Evolutionary conservation across 2,329 filamentous ascomycete genomes (phyloP), one percentile per base, ranked within the genome.

Genomic region (Trichophyton equinum): DNA sequence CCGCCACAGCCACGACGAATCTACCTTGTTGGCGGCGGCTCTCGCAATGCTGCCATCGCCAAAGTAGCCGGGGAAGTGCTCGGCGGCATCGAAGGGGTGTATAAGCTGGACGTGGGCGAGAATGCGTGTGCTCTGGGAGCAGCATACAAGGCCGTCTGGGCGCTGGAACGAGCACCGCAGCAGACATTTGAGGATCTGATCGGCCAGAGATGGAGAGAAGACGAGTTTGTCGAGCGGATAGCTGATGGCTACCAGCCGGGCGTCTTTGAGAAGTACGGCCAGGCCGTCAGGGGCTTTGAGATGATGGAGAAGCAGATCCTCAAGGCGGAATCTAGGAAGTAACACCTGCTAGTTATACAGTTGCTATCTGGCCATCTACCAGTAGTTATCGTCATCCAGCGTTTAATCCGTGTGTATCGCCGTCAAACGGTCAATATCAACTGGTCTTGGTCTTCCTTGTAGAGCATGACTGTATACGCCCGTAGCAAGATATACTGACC

Each of bases 101-200:
- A 90, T 76, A 88, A 87, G 74, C 83, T 99, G 13, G 91, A 97
- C 70, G 90, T 97, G 4, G 92, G 94, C 27, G 91, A 91, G 27
- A 96, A 95, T 75, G 92, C 94, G 2, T 99, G 94, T 75, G 94
- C 92, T 9, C 76, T 97, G 13, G 94, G 94, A 13, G 90, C 90
- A 5, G 92, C 92, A 27, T 96, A 97, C 76, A 97, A 97, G 77
- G 92, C 94, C 13, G 85, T 95, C 0, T 99, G 94, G 94, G 91
- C 88, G 0, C 79, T 90, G 60, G 90, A 94, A 78, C 78, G 88
- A 56, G 73, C 74, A 25, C 72, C 67, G 0, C 80, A 78, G 18
- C 85, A 95, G 81, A 89, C 82, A 3, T 97, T 97, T 75, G 94
- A 97, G 71, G 86, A 92, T 63, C 79, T 96, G 65, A 86, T 99